Evolutionary conservation across 495 filamentous ascomycete genomes (phyloP).

Genomic region (Aspergillus kassunensis): DNA sequence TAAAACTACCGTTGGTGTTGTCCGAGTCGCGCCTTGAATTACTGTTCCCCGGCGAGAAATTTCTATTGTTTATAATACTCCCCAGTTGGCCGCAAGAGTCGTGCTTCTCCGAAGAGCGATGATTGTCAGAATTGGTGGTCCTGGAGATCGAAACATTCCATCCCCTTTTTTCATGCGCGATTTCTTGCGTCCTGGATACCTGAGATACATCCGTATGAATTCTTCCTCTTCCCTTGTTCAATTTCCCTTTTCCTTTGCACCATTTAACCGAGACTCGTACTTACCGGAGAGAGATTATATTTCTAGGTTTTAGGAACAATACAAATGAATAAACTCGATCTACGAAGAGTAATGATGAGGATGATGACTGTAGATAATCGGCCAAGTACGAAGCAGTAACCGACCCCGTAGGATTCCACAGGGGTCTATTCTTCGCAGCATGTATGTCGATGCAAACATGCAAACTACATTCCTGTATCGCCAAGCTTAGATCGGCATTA

Average conservation of each 20-base stretch:
- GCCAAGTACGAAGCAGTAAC: no score
- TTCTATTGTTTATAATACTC: constrained; percentile 17
- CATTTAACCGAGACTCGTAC: constrained; percentile 4
- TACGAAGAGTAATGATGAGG: no score
- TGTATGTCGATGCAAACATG: not conserved
- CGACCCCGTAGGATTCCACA: no score
- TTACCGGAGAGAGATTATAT: constrained; percentile 4
- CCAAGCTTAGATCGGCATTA: not conserved
- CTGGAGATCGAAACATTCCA: constrained; percentile 19
- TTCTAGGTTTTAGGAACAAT: constrained; percentile 9
- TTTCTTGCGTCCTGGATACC: constrained; percentile 26
- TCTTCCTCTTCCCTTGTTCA: constrained; percentile 6
- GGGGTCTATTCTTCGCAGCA: no score
- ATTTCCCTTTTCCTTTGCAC: constrained; percentile 9
- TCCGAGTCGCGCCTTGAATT: not conserved
- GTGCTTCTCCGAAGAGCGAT: constrained; percentile 1
- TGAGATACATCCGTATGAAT: constrained; percentile 22
- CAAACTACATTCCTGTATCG: constrained; percentile 15
- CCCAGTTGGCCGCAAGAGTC: constrained; percentile 17
- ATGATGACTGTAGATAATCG: no score
- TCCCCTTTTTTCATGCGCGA: constrained; percentile 14
- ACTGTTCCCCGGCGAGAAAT: constrained; percentile 11
- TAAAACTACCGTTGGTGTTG: constrained; percentile 2
- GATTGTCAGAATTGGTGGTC: constrained; percentile 11
- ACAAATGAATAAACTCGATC: constrained; percentile 1